Evolutionary conservation across 768 basidiomycete species (phyloP).

Genomic region (Trametes maxima): DNA sequence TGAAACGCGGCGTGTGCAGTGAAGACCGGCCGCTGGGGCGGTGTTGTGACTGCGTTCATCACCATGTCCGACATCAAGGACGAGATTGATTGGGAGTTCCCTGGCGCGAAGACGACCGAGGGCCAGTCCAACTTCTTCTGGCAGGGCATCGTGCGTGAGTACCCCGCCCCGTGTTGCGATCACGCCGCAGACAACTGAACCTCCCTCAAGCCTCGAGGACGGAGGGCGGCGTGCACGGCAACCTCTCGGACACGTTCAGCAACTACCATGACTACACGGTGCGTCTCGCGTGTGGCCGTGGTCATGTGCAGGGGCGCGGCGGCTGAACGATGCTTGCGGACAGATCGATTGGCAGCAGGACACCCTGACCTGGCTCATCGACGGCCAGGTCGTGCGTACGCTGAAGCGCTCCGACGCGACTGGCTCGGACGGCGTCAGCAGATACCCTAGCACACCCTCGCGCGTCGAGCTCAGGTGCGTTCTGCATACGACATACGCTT

Average conservation of each 20-base stretch:
- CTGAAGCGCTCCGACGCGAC: conserved; percentile 58
- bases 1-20: conserved; percentile 41
- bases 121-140: conserved; percentile 85
- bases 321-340: not conserved
- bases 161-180: not conserved
- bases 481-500: not conserved
- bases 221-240: conserved; percentile 50
- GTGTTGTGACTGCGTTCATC: conserved; percentile 84
- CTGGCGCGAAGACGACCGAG: conserved; percentile 58
- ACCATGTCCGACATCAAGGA: conserved; percentile 82
- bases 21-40: conserved; percentile 78
- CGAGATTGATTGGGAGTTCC: conserved; percentile 89
- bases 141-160: conserved; percentile 68
- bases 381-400: conserved; percentile 71
- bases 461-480: conserved; percentile 77
- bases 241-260: conserved; percentile 61
- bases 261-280: conserved; percentile 82
- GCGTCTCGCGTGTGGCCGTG: conserved; percentile 30
- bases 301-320: not conserved
- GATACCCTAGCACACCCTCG: conserved; percentile 79
- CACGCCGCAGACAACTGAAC: not conserved
- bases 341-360: conserved; percentile 85
- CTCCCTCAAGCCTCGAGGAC: conserved; percentile 42
- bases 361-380: conserved; percentile 64
- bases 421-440: conserved; percentile 53